Evolutionary conservation across 164 flowering plant genomes (phyloP), one percentile per base, ranked within the genome.

Genomic region (Pachysandra terminalis): DNA sequence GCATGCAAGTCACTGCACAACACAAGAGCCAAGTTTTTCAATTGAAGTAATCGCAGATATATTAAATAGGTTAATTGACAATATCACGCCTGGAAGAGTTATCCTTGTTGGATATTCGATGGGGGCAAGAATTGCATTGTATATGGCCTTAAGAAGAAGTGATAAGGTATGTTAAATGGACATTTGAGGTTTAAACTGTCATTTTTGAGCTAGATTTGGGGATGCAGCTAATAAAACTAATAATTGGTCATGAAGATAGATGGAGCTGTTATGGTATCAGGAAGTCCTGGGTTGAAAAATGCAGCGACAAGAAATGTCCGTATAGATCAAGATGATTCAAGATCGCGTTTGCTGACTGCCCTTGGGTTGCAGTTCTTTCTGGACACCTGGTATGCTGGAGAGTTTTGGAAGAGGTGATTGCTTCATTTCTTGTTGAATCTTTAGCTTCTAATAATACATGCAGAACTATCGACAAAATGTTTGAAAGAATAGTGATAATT

Each of bases 81-180:
- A 61, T 17, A 67, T 88, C 55, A 72, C 85, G 61, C 76, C 86
- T 65, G 67, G 73, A 21, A 87, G 73, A 59, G 87, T 95, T 71
- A 80, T 78, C n/a, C 68, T 90, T 15, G 85, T 89, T 32, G 99
- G 99, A 52, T 95, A 95, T 74, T 95, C 99, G 7, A 90, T 95
- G 97, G 99, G 99, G 59, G 97, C 98, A 67, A 83, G 99, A 79
- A 85, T 92, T 28, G 89, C 96, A 25, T 71, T 95, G 57, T 80
- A 83, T 79, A 88, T 87, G 89, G 88, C 97, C 53, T 75, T 92
- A 66, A 86, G 80, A 73, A 77, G 79, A 76, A 67, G 63, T 64
- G 52, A 80, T 32, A 84, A 79, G 96, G 99, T 95, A 82, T 23
- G 12, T 40, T 54, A 0, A 9, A 9, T 24, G 17, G 51, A 17